A percentile compares a stretch with the other conserved stretches of the same genome.
Evolutionary conservation across 495 filamentous ascomycete genomes (phyloP).

Genomic region (Rhypophila decipiens): DNA sequence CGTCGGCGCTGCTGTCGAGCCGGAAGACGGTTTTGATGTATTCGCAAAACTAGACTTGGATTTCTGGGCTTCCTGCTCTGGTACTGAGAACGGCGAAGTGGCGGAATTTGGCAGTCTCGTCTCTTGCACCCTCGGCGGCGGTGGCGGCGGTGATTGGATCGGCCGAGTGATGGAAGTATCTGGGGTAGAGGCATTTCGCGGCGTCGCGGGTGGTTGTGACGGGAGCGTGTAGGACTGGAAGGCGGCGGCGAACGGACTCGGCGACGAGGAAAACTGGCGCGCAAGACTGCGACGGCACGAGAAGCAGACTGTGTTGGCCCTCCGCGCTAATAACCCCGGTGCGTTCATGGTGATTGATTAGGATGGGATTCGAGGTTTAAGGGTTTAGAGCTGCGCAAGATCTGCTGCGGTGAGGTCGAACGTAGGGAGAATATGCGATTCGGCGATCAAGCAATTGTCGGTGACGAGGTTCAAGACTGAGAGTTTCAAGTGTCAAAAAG

Average conservation of each 20-base stretch:
- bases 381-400: neutral
- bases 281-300: constrained; percentile 37
- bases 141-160: constrained; percentile 17
- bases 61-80: constrained; percentile 63
- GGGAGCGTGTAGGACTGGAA: constrained; percentile 71
- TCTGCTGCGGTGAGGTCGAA: too few relatives aligned
- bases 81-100: constrained; percentile 15
- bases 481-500: neutral
- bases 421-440: too few relatives aligned
- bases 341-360: constrained; percentile 17
- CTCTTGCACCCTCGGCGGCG: constrained; percentile 44
- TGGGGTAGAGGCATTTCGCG: constrained; percentile 57
- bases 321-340: constrained; percentile 16
- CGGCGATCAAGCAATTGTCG: too few relatives aligned
- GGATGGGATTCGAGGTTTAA: neutral
- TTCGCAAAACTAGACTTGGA: constrained; percentile 30
- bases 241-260: constrained; percentile 48
- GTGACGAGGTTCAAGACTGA: neutral
- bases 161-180: constrained; percentile 64
- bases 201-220: constrained; percentile 51
- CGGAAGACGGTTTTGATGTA: neutral
- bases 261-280: constrained; percentile 55
- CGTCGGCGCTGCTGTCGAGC: neutral
- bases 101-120: constrained; percentile 37
- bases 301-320: constrained; percentile 17